A percentile compares a stretch with the other conserved stretches of the same genome.
These are phyloP conservation scores for Glaciozyma antarctica DNA, from an alignment of 768 basidiomycete species.

Conservation along the genomic window DNA sequence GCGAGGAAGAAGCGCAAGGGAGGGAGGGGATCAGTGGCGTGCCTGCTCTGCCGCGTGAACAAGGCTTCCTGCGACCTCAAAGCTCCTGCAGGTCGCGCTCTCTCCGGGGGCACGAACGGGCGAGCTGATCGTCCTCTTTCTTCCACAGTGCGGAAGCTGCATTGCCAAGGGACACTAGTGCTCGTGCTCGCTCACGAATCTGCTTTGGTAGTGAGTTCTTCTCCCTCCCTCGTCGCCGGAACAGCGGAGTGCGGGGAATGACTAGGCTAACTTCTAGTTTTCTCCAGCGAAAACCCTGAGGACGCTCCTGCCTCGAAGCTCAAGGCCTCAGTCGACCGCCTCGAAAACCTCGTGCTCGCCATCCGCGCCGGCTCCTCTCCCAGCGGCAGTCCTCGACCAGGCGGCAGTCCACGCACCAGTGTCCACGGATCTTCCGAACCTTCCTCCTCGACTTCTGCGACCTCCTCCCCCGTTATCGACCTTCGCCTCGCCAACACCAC, in stretches of 20 bases:
- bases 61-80: neutral
- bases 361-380: neutral
- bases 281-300: constrained; percentile 17
- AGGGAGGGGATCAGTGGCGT: neutral
- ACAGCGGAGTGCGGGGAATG: neutral
- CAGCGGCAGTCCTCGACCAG: neutral
- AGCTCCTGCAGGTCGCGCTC: neutral
- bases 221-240: too few relatives aligned
- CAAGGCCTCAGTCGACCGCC: constrained; percentile 19
- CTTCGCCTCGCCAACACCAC: neutral
- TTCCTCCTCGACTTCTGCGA: neutral
- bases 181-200: constrained; percentile 12
- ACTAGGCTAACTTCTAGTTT: neutral
- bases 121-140: neutral
- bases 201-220: constrained; percentile 18
- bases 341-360: constrained; percentile 17
- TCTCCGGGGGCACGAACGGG: neutral
- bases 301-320: constrained; percentile 21
- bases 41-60: neutral
- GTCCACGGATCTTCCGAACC: neutral
- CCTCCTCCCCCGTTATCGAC: neutral
- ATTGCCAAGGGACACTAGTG: constrained; percentile 1
- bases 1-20: neutral
- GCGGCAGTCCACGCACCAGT: neutral
- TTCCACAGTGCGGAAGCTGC: neutral